Evolutionary conservation across 73 alveolate species (phyloP), one percentile per base, ranked within the genome.

Genomic region (Paramecium tetraurelia): DNA sequence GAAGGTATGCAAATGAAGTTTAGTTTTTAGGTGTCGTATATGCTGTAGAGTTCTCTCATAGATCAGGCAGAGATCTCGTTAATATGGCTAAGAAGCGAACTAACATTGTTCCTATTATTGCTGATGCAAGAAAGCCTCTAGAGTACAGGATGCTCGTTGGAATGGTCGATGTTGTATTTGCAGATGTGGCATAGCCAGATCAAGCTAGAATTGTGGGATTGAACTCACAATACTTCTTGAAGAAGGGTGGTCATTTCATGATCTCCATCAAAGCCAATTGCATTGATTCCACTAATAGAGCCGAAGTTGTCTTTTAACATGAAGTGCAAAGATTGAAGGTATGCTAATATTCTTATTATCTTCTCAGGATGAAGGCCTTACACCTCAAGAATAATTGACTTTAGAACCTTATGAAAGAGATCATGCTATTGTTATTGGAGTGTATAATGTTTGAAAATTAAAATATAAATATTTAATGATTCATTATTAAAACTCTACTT

Each of bases 111-210:
- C 99, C 99, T 63, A 99, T 99, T 31, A 98, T 99, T 87, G 99
- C 98, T 93, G 99, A 99, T 90, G 99, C 99, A 16, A 96, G 99
- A 76, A 99, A 98, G 92, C 99, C 99, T 16, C 96, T 95, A 90
- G 99, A 97, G 86, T 99, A 98, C 92, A 94, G 99, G 95, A 97
- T 98, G 99, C 97, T 98, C 50, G 99, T 98, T 44, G 99, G 99
- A 53, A 98, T 98, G 99, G 99, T 97, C 41, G 99, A 98, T 85
- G 98, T 95, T 88, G 96, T 98, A 92, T 99, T 99, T 93, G 99
- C 99, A 59, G 99, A 98, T 92, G 99, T 98, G 43, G 99, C 99
- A 7, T 98, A 98, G 92, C 99, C 99, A 33, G 99, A 98, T 96
- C 98, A 98, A 94, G 99, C 99, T 18, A 94, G 99, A 90, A 97